Base-by-base conservation (phyloP, 2,329 filamentous ascomycete genomes). In the Cladophialophora exuberans region DNA sequence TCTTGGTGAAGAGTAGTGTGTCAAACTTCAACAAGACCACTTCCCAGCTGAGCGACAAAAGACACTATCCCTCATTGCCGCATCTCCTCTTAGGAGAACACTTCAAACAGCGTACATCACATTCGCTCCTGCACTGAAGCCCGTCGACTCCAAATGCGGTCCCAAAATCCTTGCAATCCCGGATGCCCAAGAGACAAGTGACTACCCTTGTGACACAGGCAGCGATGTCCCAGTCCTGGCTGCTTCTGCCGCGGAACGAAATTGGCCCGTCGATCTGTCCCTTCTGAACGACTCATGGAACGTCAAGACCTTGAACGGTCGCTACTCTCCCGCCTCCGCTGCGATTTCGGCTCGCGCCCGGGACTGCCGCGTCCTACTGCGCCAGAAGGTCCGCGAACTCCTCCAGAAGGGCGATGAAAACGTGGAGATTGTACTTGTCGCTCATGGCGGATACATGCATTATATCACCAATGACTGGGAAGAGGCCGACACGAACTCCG, bases 391-490 rank as follows among this genome's bases (percentile, higher is more conserved):
- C 3, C 76, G 88, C 33, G 65, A 76, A 10, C 84, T 81, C 72
- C 68, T 93, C 56, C 66, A 61, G 7, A 66, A 75, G 20, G 72
- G 73, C 3, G 80, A 83, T 64, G 84, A 88, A 65, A 49, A 59
- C 33, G 76, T 74, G 3, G 82, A 93, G 63, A 82, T 96, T 23
- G 83, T 87, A 0, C 79, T 91, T 1, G 89, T 95, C 6, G 87
- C 89, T 2, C 91, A 96, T 65, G 91, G 91, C 1, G 89, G 88
- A 1, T 88, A 92, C 64, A 69, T 96, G 65, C 91, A 96, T 70
- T 95, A 90, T 65, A 74, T 96, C 60, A 94, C 89, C 0, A 83
- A 91, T 62, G 90, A 96, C 66, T 95, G 86, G 83, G 77, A 83
- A 50, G 87, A 84, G 36, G 79, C 64, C 64, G 26, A 49, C 39